A percentile compares a stretch with the other conserved stretches of the same genome.
Evolutionary conservation across 176 grass and related monocot species (phyloP).

Genomic region (Canna indica): DNA sequence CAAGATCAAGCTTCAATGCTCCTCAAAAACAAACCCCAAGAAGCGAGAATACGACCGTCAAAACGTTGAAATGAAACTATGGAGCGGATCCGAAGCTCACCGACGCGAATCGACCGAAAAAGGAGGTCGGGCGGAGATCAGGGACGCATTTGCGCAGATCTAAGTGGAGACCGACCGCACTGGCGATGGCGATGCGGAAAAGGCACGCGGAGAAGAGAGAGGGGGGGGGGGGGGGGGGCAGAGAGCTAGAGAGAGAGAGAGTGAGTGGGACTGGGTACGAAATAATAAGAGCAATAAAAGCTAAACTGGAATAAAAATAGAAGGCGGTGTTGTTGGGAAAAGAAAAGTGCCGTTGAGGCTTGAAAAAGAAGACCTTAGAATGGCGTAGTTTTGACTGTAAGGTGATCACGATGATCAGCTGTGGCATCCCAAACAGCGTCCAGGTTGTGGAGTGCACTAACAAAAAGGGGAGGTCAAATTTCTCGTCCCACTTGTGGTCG

Average conservation of each 20-base stretch:
- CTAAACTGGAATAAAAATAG: background rate
- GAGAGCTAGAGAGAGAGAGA: background rate
- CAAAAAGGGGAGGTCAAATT: too few relatives aligned
- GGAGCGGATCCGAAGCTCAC: background rate
- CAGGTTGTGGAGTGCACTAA: too few relatives aligned
- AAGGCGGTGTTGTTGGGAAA: background rate
- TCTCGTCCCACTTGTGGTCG: too few relatives aligned
- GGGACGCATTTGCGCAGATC: background rate
- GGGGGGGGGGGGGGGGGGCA: background rate
- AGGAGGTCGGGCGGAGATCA: background rate
- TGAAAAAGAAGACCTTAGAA: background rate
- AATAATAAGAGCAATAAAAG: background rate
- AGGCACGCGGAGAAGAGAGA: background rate
- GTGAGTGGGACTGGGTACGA: background rate
- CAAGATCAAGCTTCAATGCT: background rate
- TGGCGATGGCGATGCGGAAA: background rate
- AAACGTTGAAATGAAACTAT: background rate
- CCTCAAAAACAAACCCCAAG: background rate
- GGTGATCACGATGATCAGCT: background rate
- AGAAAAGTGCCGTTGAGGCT: background rate
- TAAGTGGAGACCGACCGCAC: background rate
- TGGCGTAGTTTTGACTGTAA: background rate
- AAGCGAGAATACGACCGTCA: too few relatives aligned
- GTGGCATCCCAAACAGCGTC: background rate
- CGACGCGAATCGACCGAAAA: background rate